Base-by-base conservation (phyloP, 495 filamentous ascomycete species). In the Astrothelium subdiscretum region DNA sequence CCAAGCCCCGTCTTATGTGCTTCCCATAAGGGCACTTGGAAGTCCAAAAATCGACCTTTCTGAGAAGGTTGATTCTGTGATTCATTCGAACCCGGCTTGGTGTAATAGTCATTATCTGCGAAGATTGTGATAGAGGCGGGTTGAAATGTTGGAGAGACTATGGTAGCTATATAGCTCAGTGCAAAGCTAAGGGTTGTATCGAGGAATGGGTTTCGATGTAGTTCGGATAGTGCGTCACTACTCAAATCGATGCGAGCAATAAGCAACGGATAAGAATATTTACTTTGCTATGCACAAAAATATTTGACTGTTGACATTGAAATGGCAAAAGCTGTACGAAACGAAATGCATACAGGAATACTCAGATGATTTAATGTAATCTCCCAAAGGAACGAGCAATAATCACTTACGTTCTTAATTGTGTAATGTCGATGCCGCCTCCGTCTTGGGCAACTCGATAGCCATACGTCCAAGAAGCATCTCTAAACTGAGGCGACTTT, bases 1-100 rank as follows among this genome's bases (percentile, higher is more conserved):
- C 94, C 94, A 38, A 98, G 84, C 8, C 94, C 94, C 1, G 95
- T 97, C 78, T 98, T 98, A 79, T 97, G 89, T 15, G 95, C 92
- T 67, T 83, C 79, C 44, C 76, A 70, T 11, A 98, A 81, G 22
- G 87, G 83, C 32, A 90, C 86, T 42, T 81, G 79, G 76, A 95
- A 96, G 66, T 87, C 79, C 59, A 82, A 80, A 77, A 98, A 98
- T 61, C 81, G 84, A 8, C n/a, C 32, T 18, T 58, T 24, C 42
- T 60, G 52, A 22, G 24, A 61, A 52, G 13, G 60, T 43, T 38
- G 27, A 26, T 59, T 62, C 59, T 40, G 67, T 51, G 75, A 44
- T 22, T 31, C 26, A 26, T 35, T 31, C 8, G 57, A 76, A 70
- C 59, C 75, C 68, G 29, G 85, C 77, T 90, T 87, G 2, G 94